A percentile compares a stretch with the other conserved stretches of the same genome.
Conservation (phyloP, 2,329 filamentous ascomycete species). For the Cryphonectria japonica region DNA sequence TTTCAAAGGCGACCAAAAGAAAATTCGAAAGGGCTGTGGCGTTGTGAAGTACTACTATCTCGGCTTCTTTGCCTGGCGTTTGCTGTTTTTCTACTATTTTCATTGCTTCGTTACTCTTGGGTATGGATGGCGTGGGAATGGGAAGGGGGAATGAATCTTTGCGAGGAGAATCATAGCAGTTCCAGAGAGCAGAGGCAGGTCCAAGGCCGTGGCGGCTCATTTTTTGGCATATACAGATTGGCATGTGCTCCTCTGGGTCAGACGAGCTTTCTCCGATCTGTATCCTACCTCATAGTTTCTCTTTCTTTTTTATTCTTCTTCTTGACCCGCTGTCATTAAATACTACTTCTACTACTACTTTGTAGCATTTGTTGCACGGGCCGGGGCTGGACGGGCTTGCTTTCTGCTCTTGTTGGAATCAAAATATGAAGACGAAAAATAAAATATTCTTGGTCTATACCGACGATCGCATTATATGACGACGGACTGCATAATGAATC, state of each 20-base stretch:
- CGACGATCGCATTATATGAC: not conserved
- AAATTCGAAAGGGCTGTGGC: not conserved
- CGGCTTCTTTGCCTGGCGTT: not conserved
- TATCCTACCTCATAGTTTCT: not conserved
- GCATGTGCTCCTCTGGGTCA: not conserved
- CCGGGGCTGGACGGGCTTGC: not conserved
- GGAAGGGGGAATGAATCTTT: not conserved
- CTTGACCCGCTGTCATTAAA: too few relatives aligned
- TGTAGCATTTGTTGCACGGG: not conserved
- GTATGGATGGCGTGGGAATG: not conserved
- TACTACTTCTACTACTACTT: not conserved
- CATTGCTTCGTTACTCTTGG: not conserved
- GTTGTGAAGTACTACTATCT: slow-evolving; percentile 2
- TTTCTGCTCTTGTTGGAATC: not conserved
- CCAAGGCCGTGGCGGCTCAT: not conserved
- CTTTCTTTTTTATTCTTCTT: not conserved
- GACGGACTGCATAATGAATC: not conserved
- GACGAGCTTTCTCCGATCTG: not conserved
- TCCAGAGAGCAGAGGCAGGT: not conserved
- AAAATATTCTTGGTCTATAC: not conserved
- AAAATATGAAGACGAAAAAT: not conserved
- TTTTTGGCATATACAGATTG: not conserved
- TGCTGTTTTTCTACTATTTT: not conserved
- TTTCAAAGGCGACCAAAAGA: not conserved
- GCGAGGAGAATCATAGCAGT: not conserved